Evolutionary conservation across 208 protist genomes (phyloP).

Genomic region (Leishmania arabica): DNA sequence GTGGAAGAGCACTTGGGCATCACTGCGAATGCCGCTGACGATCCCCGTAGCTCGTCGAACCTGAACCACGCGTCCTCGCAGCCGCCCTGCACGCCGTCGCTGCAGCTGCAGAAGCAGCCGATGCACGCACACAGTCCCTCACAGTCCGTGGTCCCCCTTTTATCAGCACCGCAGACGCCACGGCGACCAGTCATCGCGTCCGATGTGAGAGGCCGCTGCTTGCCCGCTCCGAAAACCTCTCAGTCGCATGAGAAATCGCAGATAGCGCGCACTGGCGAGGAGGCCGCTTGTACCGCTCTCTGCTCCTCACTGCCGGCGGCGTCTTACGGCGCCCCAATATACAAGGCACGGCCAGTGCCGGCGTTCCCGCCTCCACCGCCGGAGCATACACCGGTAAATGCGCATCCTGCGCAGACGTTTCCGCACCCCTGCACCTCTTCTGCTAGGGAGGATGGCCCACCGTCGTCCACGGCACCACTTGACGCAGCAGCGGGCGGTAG

Average conservation of each 20-base stretch:
- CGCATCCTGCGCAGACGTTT: not conserved
- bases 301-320: not conserved
- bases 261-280: not conserved
- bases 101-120: not conserved
- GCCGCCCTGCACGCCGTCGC: not conserved
- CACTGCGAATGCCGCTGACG: not conserved
- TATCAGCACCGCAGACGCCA: not conserved
- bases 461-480: not conserved
- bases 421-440: not conserved
- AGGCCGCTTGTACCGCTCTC: not conserved
- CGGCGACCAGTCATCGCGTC: not conserved
- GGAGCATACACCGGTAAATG: not conserved
- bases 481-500: not conserved
- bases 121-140: not conserved
- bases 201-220: not conserved
- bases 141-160: not conserved
- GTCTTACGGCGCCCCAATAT: not conserved
- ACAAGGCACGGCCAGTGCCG: not conserved
- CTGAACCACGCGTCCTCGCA: not conserved
- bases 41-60: not conserved
- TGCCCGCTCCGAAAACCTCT: not conserved
- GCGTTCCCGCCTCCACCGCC: not conserved
- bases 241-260: not conserved
- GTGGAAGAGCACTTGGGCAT: not conserved
- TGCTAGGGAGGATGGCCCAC: not conserved